These are phyloP conservation scores for Aspergillus brunneoviolaceus DNA, from an alignment of 2,329 filamentous ascomycete species.

Conservation along the genomic window DNA sequence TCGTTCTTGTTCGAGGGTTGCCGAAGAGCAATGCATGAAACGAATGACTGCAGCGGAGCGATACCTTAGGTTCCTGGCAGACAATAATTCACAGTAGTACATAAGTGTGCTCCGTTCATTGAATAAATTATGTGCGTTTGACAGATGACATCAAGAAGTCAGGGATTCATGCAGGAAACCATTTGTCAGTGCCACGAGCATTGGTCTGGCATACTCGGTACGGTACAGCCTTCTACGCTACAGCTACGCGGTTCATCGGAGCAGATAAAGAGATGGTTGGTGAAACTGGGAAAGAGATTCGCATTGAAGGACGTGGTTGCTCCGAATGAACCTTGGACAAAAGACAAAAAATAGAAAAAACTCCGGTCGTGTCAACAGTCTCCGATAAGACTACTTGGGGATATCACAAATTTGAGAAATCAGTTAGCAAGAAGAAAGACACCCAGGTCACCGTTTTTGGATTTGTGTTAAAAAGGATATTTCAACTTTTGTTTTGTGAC, in stretches of 20 bases:
- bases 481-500: constrained; percentile 25
- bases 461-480: constrained; percentile 17
- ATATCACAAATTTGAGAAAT: constrained; percentile 30
- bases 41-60: too few species aligned
- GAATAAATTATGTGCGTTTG: too few species aligned
- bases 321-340: constrained; percentile 19
- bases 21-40: too few species aligned
- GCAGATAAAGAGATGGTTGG: neutral
- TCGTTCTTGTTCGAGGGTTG: too few species aligned
- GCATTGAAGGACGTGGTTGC: neutral
- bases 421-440: constrained; percentile 16
- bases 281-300: neutral
- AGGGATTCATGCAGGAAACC: too few species aligned
- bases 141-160: too few species aligned
- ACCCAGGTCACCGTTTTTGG: constrained; percentile 28
- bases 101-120: too few species aligned
- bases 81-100: too few species aligned
- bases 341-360: constrained; percentile 15
- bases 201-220: too few species aligned
- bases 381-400: constrained; percentile 16
- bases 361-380: constrained; percentile 24
- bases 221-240: constrained; percentile 1
- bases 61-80: too few species aligned
- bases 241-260: neutral
- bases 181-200: too few species aligned